These are phyloP conservation scores for Fusarium heterosporum DNA, from an alignment of 2,329 filamentous ascomycete species.

Conservation along the genomic window DNA sequence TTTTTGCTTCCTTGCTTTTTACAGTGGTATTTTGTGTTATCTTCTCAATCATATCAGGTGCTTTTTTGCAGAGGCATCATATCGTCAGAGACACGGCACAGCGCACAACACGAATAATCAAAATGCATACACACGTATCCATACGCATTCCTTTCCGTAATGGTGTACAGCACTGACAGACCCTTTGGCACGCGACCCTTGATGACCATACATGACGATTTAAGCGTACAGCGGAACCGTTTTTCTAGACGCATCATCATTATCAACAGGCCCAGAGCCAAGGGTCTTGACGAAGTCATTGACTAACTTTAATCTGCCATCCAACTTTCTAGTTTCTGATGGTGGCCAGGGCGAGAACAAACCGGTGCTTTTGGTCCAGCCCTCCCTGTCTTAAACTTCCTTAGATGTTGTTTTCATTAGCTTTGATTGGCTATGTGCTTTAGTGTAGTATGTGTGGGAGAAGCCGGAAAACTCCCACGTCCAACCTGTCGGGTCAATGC, in stretches of 20 bases:
- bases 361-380: constrained; percentile 44
- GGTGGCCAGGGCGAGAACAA: constrained; percentile 50
- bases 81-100: neutral
- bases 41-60: constrained; percentile 25
- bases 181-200: constrained; percentile 34
- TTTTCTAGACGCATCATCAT: constrained; percentile 10
- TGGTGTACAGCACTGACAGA: constrained; percentile 20
- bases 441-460: constrained; percentile 43
- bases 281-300: constrained; percentile 32
- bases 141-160: constrained; percentile 1
- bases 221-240: constrained; percentile 40
- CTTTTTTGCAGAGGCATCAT: constrained; percentile 6
- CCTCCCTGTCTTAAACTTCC: constrained; percentile 38
- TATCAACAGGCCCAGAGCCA: neutral
- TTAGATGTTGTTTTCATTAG: constrained; percentile 19
- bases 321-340: constrained; percentile 35
- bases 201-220: constrained; percentile 32
- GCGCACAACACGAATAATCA: neutral
- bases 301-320: constrained; percentile 31
- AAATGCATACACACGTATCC: constrained; percentile 2
- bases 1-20: constrained; percentile 32
- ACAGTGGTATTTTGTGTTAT: constrained; percentile 1
- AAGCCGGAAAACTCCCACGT: constrained; percentile 48
- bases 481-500: constrained; percentile 50
- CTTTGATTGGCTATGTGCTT: constrained; percentile 27